Base-by-base conservation (phyloP, 2,329 filamentous ascomycete species). In the Coniosporium tulheliwenetii region DNA sequence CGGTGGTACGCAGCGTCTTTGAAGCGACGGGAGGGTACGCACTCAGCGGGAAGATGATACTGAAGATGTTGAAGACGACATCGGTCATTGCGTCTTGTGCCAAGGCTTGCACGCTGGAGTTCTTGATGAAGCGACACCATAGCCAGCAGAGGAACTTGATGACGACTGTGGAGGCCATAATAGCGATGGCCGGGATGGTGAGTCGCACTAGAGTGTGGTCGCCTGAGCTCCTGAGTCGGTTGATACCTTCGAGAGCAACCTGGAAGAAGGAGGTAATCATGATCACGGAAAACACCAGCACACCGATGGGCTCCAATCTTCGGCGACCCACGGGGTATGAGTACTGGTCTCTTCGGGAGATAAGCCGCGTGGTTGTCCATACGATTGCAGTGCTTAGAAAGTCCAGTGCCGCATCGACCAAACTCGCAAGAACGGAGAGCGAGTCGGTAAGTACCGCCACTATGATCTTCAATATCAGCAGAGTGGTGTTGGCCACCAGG, bases 11-110 rank as follows among this genome's bases (percentile, higher is more conserved):
- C 7, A 35, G 33, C 12, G 33, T n/a, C 14, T 35, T 7, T 5
- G 10, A 10, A 35, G 19, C 3, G 19, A 26, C 7, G 19, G 19
- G 7, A 26, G 2, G 26, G 19, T 5, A 59, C 66, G 47, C 59
- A 75, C 71, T 52, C 8, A 93, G 73, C 1, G 86, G 86, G 54
- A 93, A 93, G 16, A 91, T 70, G 52, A 93, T 91, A 47, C 81
- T 86, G 52, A 91, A 89, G 1, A 75, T 76, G 61, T 94, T 94
- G 71, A 94, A 94, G 30, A 93, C 77, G 26, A 94, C 82, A 52
- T 93, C 83, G 0, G 83, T 70, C 59, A 75, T 67, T 10, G 75
- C 75, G 47, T 79, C 75, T 49, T 79, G 74, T 0, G 75, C 75
- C 48, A 93, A 65, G 1, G 85, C 85, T 55, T 87, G 84, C 4